These are phyloP conservation scores for Hevea brasiliensis DNA, from an alignment of 345 rosid genomes.

Conservation along the genomic window DNA sequence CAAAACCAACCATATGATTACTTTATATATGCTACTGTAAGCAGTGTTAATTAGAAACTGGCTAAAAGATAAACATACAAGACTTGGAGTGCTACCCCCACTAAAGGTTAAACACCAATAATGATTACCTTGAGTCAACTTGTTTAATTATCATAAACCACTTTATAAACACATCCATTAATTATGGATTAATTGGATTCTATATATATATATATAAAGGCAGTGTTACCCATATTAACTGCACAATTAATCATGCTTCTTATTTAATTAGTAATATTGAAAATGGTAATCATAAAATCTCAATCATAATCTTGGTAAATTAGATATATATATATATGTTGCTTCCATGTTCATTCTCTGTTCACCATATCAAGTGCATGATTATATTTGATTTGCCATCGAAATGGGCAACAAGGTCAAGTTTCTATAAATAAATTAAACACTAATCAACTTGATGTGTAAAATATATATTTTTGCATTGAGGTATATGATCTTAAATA, in stretches of 20 bases:
- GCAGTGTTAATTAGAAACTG: not conserved
- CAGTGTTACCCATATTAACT: not conserved
- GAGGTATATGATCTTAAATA: no score
- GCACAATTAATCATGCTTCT: not conserved
- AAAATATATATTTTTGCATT: no score
- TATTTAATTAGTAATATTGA: conserved; percentile 5
- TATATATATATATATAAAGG: not conserved
- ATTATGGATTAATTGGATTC: no score
- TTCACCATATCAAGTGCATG: conserved; percentile 31
- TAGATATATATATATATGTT: not conserved
- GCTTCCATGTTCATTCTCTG: conserved; percentile 22
- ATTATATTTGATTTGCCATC: conserved; percentile 39
- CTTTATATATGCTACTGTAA: conserved; percentile 1
- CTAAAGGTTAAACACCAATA: not conserved
- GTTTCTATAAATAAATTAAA: not conserved
- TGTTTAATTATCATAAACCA: not conserved
- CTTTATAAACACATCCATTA: no score
- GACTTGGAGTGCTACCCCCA: not conserved
- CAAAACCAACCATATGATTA: conserved; percentile 10
- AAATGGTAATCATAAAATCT: conserved; percentile 17
- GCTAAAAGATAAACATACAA: not conserved
- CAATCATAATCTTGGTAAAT: conserved; percentile 15
- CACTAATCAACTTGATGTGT: no score
- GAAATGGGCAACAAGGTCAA: conserved; percentile 26
- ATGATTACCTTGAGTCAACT: not conserved